phyloP scores from a whole-genome alignment of 129 eudicot genomes.

The Tagetes patula region DNA sequence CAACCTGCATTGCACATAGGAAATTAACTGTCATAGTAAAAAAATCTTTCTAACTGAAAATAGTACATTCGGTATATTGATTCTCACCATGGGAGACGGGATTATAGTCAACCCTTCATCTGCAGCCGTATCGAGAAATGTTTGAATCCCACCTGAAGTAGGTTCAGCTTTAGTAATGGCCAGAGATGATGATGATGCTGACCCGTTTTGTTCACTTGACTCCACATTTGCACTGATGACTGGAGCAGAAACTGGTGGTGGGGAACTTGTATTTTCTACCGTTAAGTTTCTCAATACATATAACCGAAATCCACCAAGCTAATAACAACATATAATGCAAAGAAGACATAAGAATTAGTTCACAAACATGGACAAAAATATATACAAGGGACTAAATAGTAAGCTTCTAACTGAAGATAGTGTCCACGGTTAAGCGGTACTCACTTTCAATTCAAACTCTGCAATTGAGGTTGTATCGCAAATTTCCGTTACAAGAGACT shows the following conservation, averaged over 20 bases:
- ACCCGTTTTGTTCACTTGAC: slow-evolving; percentile 50
- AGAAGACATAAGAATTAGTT: slow-evolving; percentile 9
- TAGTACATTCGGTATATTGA: not conserved
- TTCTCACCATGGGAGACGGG: slow-evolving; percentile 74
- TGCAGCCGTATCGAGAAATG: slow-evolving; percentile 61
- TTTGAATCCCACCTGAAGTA: slow-evolving; percentile 38
- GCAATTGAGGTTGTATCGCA: slow-evolving; percentile 89
- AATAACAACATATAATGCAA: slow-evolving; percentile 19
- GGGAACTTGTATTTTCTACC: slow-evolving; percentile 42
- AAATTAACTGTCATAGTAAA: slow-evolving; percentile 5
- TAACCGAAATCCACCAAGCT: slow-evolving; percentile 85
- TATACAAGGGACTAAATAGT: not conserved
- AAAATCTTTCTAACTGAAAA: not conserved
- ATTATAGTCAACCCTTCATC: slow-evolving; percentile 78
- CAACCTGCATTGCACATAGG: slow-evolving; percentile 54
- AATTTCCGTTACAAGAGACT: slow-evolving; percentile 58
- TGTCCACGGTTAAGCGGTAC: slow-evolving; percentile 6
- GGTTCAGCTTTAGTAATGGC: slow-evolving; percentile 60
- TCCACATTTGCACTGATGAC: slow-evolving; percentile 41
- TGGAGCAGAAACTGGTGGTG: slow-evolving; percentile 54
- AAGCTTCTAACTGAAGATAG: not conserved
- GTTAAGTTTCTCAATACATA: slow-evolving; percentile 61
- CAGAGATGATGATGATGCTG: slow-evolving; percentile 65
- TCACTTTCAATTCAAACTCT: slow-evolving; percentile 83
- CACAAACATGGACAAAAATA: slow-evolving; percentile 12